These are phyloP conservation scores for Papiliotrema nemorosa DNA, from an alignment of 1,284 basidiomycete species.

Conservation along the genomic window DNA sequence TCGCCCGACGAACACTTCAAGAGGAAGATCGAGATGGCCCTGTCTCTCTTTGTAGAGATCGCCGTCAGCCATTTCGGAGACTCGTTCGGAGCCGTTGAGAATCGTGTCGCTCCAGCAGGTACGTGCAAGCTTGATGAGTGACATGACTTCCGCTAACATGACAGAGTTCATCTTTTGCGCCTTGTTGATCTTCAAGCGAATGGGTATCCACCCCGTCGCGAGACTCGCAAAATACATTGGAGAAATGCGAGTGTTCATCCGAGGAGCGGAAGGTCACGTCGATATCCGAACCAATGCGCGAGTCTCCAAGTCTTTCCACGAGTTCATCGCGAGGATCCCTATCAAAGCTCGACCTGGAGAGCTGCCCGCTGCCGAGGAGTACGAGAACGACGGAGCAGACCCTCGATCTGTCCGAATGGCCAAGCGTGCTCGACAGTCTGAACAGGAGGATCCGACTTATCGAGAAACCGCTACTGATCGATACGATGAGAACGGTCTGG, in stretches of 20 bases:
- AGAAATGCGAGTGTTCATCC: conserved; percentile 28
- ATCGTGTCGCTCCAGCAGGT: conserved; percentile 42
- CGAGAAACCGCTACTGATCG: conserved; percentile 6
- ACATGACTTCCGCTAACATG: background rate
- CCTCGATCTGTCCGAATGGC: conserved; percentile 11
- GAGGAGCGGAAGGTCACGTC: conserved; percentile 9
- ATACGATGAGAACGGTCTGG: background rate
- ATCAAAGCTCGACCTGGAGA: conserved; percentile 16
- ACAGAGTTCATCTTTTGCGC: conserved; percentile 39
- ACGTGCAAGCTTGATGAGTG: conserved; percentile 9
- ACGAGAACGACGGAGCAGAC: conserved; percentile 23
- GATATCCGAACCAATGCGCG: conserved; percentile 30
- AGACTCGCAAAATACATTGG: conserved; percentile 30
- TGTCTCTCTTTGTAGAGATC: conserved; percentile 34
- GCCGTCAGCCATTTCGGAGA: conserved; percentile 20
- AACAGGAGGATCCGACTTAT: conserved; percentile 26
- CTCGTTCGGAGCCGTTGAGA: conserved; percentile 25
- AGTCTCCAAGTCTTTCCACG: conserved; percentile 13
- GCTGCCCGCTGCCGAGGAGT: conserved; percentile 27
- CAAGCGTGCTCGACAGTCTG: conserved; percentile 21
- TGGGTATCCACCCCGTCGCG: conserved; percentile 19
- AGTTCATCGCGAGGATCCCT: conserved; percentile 20
- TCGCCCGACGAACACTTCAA: conserved; percentile 30
- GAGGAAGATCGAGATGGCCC: conserved; percentile 25
- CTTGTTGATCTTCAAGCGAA: conserved; percentile 33